Evolutionary conservation across 768 basidiomycete genomes (phyloP), one percentile per base, ranked within the genome.

Genomic region (Rhodocollybia butyracea): DNA sequence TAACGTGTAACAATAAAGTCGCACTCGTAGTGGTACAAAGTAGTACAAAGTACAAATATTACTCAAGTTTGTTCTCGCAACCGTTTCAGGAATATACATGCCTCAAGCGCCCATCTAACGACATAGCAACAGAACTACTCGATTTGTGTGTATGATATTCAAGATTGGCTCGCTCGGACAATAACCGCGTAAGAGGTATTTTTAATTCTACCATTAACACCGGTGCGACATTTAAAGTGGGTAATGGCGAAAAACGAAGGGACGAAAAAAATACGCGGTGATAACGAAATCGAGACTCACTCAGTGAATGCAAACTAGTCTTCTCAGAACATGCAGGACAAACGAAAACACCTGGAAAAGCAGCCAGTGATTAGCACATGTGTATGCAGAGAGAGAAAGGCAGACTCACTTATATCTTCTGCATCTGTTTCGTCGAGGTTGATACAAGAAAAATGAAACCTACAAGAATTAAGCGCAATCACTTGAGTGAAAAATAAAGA

Each of bases 401-500:
- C 29, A 13, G 55, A 81, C 89, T 76, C 68, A 91, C 89, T 81
- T 68, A 94, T 88, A 66, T 89, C 86, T 63, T 85, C 85, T 8
- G 91, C 91, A 60, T 85, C 78, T 48, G 76, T 71, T 60, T 82
- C 80, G 55, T 68, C 76, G 46, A 93, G 67, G 56, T 80, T 72
- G 10, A 92, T 77, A 70, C 91, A 94, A n/a, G 71, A 69, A 62
- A 93, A 93, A 68, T 94, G 91, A 69, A 84, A 91, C 91, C 91
- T 94, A 51, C 3, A 27, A 12, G 36, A 41, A 27, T 46, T 64
- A 57, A 36, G 54, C 3, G 45, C 40, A 43, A 55, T 29, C 38
- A 55, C 30, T 39, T 54, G 19, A n/a, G 24, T 56, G 27, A 26
- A 50, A 52, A 43, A 51, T 19, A 19, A 43, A 34, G 30, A n/a